These are phyloP conservation scores for Backusella mclennaniae DNA, from an alignment of 192 early-diverging fungal genomes.

Conservation along the genomic window DNA sequence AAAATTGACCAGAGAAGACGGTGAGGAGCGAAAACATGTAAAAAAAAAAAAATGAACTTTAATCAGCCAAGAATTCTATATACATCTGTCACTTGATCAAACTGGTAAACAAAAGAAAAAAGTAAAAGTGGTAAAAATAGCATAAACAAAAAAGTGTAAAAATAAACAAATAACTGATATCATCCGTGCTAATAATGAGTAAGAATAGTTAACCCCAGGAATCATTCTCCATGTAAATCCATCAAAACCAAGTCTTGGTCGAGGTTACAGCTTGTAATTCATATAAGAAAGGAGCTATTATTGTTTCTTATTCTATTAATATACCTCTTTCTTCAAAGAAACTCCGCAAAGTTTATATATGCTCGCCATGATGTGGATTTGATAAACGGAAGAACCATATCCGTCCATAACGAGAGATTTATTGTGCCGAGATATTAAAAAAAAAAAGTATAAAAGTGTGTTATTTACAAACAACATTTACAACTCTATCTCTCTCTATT, in stretches of 20 bases:
- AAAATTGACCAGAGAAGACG: neutral
- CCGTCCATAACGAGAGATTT: neutral
- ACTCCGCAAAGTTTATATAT: neutral
- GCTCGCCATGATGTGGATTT: neutral
- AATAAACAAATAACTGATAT: neutral
- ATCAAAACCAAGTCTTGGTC: neutral
- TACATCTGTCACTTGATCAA: neutral
- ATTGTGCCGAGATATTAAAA: neutral
- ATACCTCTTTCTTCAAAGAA: neutral
- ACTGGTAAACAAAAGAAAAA: neutral
- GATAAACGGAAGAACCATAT: conserved; percentile 2
- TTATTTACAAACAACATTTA: neutral
- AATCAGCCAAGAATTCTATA: neutral
- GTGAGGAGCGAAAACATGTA: neutral
- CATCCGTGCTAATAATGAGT: neutral
- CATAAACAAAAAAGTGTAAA: neutral
- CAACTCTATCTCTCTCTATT: neutral
- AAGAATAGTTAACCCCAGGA: neutral
- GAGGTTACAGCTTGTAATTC: neutral
- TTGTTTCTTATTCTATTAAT: neutral
- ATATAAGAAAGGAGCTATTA: neutral
- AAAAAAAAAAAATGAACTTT: neutral
- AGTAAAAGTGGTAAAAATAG: neutral
- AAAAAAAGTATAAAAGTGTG: neutral
- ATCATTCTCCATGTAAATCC: neutral